These are phyloP conservation scores for Zea luxurians DNA, from an alignment of 176 grass and related monocot genomes.

Conservation along the genomic window DNA sequence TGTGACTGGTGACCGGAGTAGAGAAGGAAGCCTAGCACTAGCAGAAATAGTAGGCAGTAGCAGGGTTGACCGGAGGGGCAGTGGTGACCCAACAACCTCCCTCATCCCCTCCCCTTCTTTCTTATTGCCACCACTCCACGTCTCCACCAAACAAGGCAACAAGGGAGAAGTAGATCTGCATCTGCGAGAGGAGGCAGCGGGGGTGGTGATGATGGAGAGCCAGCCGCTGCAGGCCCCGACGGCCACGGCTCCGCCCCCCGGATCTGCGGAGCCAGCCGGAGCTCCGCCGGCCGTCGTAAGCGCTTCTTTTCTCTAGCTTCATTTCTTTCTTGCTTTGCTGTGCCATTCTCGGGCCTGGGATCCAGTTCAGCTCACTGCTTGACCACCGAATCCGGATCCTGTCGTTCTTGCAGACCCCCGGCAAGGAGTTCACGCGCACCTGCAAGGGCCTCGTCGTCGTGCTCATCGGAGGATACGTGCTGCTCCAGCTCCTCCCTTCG, in stretches of 20 bases:
- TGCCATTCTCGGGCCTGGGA: background rate
- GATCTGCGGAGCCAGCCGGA: conserved; percentile 9
- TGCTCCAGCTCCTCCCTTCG: conserved; percentile 74
- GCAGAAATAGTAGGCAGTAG: background rate
- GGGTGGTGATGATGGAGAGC: conserved; percentile 52
- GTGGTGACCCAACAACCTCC: conserved; percentile 34
- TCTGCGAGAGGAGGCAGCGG: background rate
- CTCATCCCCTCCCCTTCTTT: background rate
- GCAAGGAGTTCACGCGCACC: conserved; percentile 86
- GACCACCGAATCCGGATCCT: background rate
- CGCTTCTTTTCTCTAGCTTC: background rate
- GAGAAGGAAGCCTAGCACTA: conserved; percentile 16
- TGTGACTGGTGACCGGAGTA: background rate
- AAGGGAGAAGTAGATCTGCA: conserved; percentile 25
- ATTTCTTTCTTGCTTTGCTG: background rate
- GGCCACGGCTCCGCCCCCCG: background rate
- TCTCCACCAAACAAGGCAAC: conserved; percentile 9
- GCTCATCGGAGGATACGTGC: conserved; percentile 72
- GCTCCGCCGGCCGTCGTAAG: conserved; percentile 47
- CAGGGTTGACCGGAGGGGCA: conserved; percentile 23
- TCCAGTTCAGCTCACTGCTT: background rate
- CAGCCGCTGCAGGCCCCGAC: conserved; percentile 54
- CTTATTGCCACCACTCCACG: conserved; percentile 26
- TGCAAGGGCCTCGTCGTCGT: conserved; percentile 89
- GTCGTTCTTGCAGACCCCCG: conserved; percentile 34